A percentile compares a stretch with the other conserved stretches of the same genome.
Evolutionary conservation across 2,329 filamentous ascomycete genomes (phyloP).

Genomic region (Colletotrichum magnum): DNA sequence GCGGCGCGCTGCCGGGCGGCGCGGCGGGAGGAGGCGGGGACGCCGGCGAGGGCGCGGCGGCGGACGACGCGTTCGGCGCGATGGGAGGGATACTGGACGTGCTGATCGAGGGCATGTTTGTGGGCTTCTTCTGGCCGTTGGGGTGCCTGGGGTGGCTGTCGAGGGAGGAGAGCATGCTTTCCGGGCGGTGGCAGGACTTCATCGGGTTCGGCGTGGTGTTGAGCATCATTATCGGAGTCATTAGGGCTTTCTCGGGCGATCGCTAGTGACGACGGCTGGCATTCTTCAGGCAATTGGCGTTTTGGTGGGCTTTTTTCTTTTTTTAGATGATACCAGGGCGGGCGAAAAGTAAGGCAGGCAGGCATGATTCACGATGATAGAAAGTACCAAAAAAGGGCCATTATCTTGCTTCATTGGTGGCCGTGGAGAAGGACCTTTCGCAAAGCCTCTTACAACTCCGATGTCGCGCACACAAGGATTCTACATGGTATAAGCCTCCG

Average conservation of each 20-base stretch:
- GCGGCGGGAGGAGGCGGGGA: constrained; percentile 45
- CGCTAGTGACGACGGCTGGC: not conserved
- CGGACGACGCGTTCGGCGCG: constrained; percentile 59
- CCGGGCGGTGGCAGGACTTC: constrained; percentile 85
- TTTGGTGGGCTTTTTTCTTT: not conserved
- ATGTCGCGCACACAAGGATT: constrained; percentile 35
- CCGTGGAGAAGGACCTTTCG: constrained; percentile 25
- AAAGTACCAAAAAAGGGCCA: constrained; percentile 31
- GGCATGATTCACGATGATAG: constrained; percentile 20
- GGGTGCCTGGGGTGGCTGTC: constrained; percentile 89
- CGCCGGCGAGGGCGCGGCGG: constrained; percentile 60
- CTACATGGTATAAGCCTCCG: constrained; percentile 37
- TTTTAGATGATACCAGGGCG: constrained; percentile 30
- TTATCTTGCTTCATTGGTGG: constrained; percentile 42
- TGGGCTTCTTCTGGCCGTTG: constrained; percentile 96
- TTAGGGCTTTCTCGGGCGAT: constrained; percentile 45
- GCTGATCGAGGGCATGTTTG: constrained; percentile 87
- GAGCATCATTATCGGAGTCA: constrained; percentile 53
- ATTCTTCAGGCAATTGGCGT: constrained; percentile 1
- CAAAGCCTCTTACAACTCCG: constrained; percentile 12
- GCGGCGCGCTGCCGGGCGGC: constrained; percentile 50
- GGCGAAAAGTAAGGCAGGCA: not conserved
- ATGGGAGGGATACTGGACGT: constrained; percentile 79
- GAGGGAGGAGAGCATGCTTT: constrained; percentile 90
- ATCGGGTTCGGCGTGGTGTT: constrained; percentile 88